Evolutionary conservation across 768 basidiomycete genomes (phyloP), one percentile per base, ranked within the genome.

Genomic region (Fomitopsis serialis): DNA sequence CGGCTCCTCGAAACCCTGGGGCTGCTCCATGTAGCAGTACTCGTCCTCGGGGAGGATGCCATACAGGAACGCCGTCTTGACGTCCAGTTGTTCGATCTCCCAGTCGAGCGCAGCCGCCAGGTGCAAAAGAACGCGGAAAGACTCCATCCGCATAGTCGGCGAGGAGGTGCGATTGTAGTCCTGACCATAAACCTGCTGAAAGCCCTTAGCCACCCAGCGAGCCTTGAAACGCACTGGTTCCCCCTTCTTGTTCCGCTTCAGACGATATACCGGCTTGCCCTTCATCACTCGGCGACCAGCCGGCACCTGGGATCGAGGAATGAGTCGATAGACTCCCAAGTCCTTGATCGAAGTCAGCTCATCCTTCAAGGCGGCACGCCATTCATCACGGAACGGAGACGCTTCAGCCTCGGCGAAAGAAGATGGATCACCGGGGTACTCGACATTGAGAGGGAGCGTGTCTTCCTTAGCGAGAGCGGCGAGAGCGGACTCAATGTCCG

Each of bases 131-230:
- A 71, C 58, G 0, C 66, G 59, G 45, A 74, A 65, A 0, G 74
- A 71, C 55, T 75, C 74, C 61, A 73, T 66, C 15, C 67, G 65
- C 13, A 69, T 69, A 15, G 69, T 71, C 0, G 72, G 73, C 40
- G 77, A 74, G 42, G 70, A 73, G 49, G 74, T 76, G 23, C 62
- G 35, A 71, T 60, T n/a, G n/a, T n/a, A n/a, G n/a, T n/a, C n/a
- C n/a, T n/a, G n/a, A n/a, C n/a, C n/a, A n/a, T n/a, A n/a, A n/a
- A n/a, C n/a, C n/a, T n/a, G n/a, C n/a, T n/a, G n/a, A n/a, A n/a
- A n/a, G n/a, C n/a, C n/a, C n/a, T n/a, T n/a, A n/a, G n/a, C n/a
- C n/a, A n/a, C n/a, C n/a, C n/a, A n/a, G n/a, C n/a, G n/a, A n/a
- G n/a, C n/a, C n/a, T n/a, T n/a, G n/a, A n/a, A n/a, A n/a, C n/a